Base-by-base conservation (phyloP, 2,329 filamentous ascomycete species). In the Xylaria hypoxylon region DNA sequence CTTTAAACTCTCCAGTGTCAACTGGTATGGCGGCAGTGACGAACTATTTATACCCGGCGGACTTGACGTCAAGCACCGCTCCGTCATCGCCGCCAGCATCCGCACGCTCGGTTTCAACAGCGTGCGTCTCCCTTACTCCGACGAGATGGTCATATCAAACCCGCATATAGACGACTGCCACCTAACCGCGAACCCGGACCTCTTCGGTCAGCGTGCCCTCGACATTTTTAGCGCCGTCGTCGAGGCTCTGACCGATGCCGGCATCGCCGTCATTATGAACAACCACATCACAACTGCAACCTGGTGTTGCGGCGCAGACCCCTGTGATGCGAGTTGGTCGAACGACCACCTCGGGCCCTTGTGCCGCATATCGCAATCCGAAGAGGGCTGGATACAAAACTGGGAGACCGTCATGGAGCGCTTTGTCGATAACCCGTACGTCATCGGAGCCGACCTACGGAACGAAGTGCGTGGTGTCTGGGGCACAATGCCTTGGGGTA, bases 1-100 rank as follows among this genome's bases (percentile, higher is more conserved):
- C 33, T 87, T 89, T 77, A 89, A 89, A 79, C 81, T 92, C 7
- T 79, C 86, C 19, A 89, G 86, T 22, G 81, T 91, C 73, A 92
- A 92, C 78, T 92, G 89, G 89, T 92, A 92, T 75, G 89, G 90
- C 38, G 89, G 86, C 2, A 90, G 87, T 74, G 89, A 92, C 73
- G 85, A 90, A 79, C 81, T 87, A 61, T 90, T 89, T 72, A 84
- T 91, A 11, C 83, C 87, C 0, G 87, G 88, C 40, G 89, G 89
- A 0, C 81, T 92, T 44, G 88, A 91, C 69, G 79, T 89, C 24
- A 84, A 85, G 72, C 88, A 91, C 77, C 87, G 89, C 42, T 80
- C 80, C 62, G 81, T 82, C 22, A 90, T 92, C 69, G 87, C 89
- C 3, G 73, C 79, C 67, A 86, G 85, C 17, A 90, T 92, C 75